phyloP scores from a whole-genome alignment of 2,329 filamentous ascomycete species.

The Verticillium nonalfalfae region DNA sequence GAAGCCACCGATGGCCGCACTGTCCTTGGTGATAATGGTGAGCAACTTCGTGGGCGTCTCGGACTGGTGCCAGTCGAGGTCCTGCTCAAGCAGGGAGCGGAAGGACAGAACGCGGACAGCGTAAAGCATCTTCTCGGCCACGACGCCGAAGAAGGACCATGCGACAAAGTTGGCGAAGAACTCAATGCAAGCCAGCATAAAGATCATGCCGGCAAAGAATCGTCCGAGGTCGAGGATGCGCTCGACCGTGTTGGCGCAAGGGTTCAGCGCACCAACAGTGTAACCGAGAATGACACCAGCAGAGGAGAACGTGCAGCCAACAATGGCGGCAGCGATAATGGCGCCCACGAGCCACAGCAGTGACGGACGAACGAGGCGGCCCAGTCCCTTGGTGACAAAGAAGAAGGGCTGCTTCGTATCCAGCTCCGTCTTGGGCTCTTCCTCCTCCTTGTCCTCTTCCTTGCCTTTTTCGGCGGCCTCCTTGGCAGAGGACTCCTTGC shows the following conservation, averaged over 20 bases:
- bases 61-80: slow-evolving; percentile 53
- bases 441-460: not conserved
- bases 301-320: slow-evolving; percentile 51
- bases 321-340: slow-evolving; percentile 42
- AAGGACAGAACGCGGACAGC: slow-evolving; percentile 49
- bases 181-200: slow-evolving; percentile 53
- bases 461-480: not conserved
- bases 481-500: slow-evolving; percentile 3
- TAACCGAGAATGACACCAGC: slow-evolving; percentile 55
- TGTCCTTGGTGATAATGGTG: slow-evolving; percentile 49
- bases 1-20: slow-evolving; percentile 44
- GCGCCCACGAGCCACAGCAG: slow-evolving; percentile 33
- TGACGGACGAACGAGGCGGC: slow-evolving; percentile 24
- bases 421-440: slow-evolving; percentile 5
- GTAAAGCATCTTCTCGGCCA: slow-evolving; percentile 51
- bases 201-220: slow-evolving; percentile 53
- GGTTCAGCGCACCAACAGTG: slow-evolving; percentile 49
- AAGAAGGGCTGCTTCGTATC: slow-evolving; percentile 12
- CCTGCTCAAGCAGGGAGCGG: slow-evolving; percentile 49
- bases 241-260: slow-evolving; percentile 38
- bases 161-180: slow-evolving; percentile 52
- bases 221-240: slow-evolving; percentile 41
- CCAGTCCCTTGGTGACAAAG: slow-evolving; percentile 10
- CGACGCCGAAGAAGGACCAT: slow-evolving; percentile 48
- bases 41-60: slow-evolving; percentile 41